Base-by-base conservation (phyloP, 345 rosid genomes). In the Aquilaria yunnanensis region DNA sequence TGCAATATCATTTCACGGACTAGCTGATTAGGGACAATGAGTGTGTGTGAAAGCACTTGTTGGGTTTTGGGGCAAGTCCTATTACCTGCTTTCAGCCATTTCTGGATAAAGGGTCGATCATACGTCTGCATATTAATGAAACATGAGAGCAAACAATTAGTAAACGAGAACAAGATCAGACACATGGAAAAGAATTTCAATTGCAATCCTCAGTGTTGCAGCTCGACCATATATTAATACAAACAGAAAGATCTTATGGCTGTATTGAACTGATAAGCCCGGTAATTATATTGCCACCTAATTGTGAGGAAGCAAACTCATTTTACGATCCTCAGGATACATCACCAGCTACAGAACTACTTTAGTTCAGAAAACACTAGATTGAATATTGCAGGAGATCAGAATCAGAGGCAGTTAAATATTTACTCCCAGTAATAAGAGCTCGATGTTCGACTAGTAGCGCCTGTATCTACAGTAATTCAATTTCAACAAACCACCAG, bases 41-140 rank as follows among this genome's bases (percentile, higher is more conserved):
- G 62, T 4, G 92, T 73, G 70, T 88, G 84, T 4, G 95, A 81
- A 60, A 94, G 82, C 50, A 94, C 99, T 70, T 94, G 96, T 56
- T 90, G 77, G 33, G 96, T 88, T 61, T 62, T 75, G 37, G 99
- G 99, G 72, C 99, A 94, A 46, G 95, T 88, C 66, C 92, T 59
- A 52, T 86, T 94, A 45, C 96, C 97, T 3, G 86, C 75, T 63
- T 80, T 86, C 60, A 94, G 69, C 97, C 96, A 94, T 69, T 84
- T 90, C 82, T 79, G 82, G 32, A 94, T 94, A 47, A 81, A 90
- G 9, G 81, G 75, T 70, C 87, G 77, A 47, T 94, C 99, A 23
- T 81, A 94, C 9, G 99, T 94, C 99, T 94, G 89, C 75, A 81
- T 50, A 64, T 57, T 13, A 14, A 62, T 54, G 13, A 67, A 60